Percentiles rank a stretch among this genome's conserved stretches.
Conservation (phyloP, 1,284 basidiomycete species). For the Schizophyllum commune region DNA sequence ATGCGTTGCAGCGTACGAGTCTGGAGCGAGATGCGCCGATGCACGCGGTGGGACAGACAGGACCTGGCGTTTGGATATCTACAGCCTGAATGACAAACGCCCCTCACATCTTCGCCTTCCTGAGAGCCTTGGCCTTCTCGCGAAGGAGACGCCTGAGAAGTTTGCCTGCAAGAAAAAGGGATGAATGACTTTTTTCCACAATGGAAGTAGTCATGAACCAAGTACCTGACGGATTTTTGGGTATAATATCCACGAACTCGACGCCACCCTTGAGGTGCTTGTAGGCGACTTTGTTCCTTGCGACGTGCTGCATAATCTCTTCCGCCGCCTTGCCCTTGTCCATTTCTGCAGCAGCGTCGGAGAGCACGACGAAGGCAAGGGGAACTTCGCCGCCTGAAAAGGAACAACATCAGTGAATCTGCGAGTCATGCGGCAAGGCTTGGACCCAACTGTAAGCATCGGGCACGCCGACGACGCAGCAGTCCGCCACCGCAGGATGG, state of each 20-base stretch:
- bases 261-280: constrained; percentile 53
- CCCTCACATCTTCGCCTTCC: neutral
- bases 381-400: constrained; percentile 54
- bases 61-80: neutral
- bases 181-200: neutral
- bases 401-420: neutral
- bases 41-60: too few species aligned
- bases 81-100: neutral
- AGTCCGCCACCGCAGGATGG: constrained; percentile 49
- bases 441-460: constrained; percentile 39
- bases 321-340: constrained; percentile 14
- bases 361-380: constrained; percentile 53
- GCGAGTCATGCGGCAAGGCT: neutral
- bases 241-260: constrained; percentile 45
- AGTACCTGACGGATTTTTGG: constrained; percentile 47
- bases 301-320: constrained; percentile 44
- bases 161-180: neutral
- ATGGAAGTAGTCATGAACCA: neutral
- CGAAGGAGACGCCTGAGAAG: neutral
- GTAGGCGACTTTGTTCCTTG: constrained; percentile 50
- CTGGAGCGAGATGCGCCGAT: too few species aligned
- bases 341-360: constrained; percentile 29
- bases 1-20: too few species aligned
- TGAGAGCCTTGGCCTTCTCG: neutral
- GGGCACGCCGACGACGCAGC: constrained; percentile 52